A percentile compares a stretch with the other conserved stretches of the same genome.
These are phyloP conservation scores for Erysimum pusillum DNA, from an alignment of 441 rosid species.

Conservation along the genomic window DNA sequence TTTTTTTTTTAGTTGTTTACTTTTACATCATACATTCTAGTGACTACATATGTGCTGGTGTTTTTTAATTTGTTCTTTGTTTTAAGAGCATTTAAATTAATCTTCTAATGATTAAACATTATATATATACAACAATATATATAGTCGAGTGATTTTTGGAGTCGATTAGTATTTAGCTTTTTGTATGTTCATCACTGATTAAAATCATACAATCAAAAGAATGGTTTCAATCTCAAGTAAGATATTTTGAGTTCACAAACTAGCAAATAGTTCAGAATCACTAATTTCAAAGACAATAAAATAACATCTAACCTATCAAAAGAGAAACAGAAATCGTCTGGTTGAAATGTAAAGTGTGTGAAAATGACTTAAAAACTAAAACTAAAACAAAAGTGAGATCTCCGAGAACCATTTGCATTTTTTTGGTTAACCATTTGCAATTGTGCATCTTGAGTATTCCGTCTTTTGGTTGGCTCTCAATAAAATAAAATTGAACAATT, in stretches of 20 bases:
- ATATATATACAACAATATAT: not conserved
- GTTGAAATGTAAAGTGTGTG: constrained; percentile 10
- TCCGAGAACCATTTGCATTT: not conserved
- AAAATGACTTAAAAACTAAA: not conserved
- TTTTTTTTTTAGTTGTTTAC: not conserved
- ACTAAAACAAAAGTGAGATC: constrained; percentile 7
- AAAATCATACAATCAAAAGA: not conserved
- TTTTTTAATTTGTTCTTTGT: not conserved
- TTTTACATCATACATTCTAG: not conserved
- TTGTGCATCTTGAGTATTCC: constrained; percentile 24
- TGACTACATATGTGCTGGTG: not conserved
- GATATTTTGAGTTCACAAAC: not conserved
- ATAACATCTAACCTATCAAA: constrained; percentile 1
- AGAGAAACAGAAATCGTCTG: not conserved
- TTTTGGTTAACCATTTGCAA: constrained; percentile 6
- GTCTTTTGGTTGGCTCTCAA: constrained; percentile 17
- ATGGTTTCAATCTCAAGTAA: too few species aligned
- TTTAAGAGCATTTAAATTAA: not conserved
- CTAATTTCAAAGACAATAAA: not conserved
- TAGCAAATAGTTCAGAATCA: not conserved
- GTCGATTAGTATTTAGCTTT: not conserved
- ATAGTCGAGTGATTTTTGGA: not conserved
- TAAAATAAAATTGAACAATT: not conserved
- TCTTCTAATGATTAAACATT: not conserved
- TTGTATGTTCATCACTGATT: not conserved